Base-by-base conservation (phyloP, 331 rosid species). In the Spiraea crenata region DNA sequence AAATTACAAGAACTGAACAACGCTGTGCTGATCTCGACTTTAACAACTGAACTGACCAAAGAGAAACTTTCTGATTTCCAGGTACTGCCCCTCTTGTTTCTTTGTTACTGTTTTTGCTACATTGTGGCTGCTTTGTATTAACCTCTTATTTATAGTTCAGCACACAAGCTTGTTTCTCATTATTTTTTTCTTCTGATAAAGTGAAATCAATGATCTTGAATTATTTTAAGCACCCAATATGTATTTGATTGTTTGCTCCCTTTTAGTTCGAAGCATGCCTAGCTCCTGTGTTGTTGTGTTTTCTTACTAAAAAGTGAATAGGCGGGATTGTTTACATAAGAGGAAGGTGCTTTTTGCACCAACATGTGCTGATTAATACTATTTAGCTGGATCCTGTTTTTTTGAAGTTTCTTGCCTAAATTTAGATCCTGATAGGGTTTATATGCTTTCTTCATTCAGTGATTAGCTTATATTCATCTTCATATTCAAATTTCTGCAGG, bases 1-100 rank as follows among this genome's bases (percentile, higher is more conserved):
- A 78, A 78, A 46, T 65, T 78, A 67, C 78, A 78, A 60, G 82
- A 78, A 37, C 64, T 78, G 5, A 78, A 78, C 17, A 78, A 78
- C 34, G 63, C 82, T 37, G 82, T 78, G 35, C 44, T 57, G 20
- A 52, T 78, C 42, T 60, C 57, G 0, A 66, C 78, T 40, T 49
- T 72, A 58, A 67, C 78, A 25, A 65, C 66, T 11, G 65, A 51
- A n/a, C 56, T 73, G 38, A 72, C 74, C 2, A 78, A 66, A 42
- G 82, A 78, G 60, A 56, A 78, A 19, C 70, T 78, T 52, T 78
- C 78, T 4, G 64, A 72, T 73, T 78, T 72, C 52, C 78, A 78
- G 82, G 82, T 78, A 60, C 9, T 38, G 50, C 16, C 2, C 6
- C 37, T 34, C 25, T 48, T 2, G 6, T 31, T 11, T 56, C 55